A percentile compares a stretch with the other conserved stretches of the same genome.
Conservation (phyloP, 176 grass and related monocot species). For the Triticum aestivum region IWGSC_CS_RefSeq_v2.1 NC_057796.1:472718573-472719072, state of each 20-base stretch:
- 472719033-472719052: not conserved
- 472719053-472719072: not conserved
- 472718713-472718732: not conserved
- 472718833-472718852: constrained; percentile 48
- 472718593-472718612: too few species aligned
- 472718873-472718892: constrained; percentile 30
- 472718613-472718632: not conserved
- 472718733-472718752: not conserved
- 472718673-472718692: not conserved
- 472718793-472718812: not conserved
- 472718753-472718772: not conserved
- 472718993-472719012: constrained; percentile 30
- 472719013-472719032: not conserved
- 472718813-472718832: not conserved
- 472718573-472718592: too few species aligned
- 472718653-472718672: not conserved
- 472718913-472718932: not conserved
- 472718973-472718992: constrained; percentile 38
- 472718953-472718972: not conserved
- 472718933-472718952: not conserved
- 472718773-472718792: not conserved
- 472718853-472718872: not conserved
- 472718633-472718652: not conserved
- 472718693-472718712: not conserved
- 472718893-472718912: constrained; percentile 25